These are phyloP conservation scores for Blastocystis sp. DNA, from an alignment of 352 stramenopile genomes.

Conservation along the genomic window DNA sequence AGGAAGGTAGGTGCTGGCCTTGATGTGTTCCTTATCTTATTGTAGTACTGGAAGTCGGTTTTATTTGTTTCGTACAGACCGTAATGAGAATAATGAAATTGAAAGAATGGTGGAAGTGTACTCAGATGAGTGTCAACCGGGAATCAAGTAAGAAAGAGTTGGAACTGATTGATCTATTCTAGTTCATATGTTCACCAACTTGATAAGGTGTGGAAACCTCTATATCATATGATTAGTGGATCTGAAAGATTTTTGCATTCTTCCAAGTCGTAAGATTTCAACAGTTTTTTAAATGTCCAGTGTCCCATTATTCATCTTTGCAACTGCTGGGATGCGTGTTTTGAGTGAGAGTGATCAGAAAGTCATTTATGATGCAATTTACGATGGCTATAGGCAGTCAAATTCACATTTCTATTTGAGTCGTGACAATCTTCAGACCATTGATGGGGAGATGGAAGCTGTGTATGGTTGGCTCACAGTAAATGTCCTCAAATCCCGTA, in stretches of 20 bases:
- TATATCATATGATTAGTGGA: conserved; percentile 41
- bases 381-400: conserved; percentile 3
- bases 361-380: conserved; percentile 59
- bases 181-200: conserved; percentile 28
- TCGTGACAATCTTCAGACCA: conserved; percentile 56
- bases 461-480: conserved; percentile 66
- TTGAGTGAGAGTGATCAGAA: conserved; percentile 55
- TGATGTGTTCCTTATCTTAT: background rate
- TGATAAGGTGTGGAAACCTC: conserved; percentile 13
- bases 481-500: conserved; percentile 58
- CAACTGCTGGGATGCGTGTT: conserved; percentile 63
- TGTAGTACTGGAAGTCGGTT: conserved; percentile 58
- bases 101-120: conserved; percentile 23
- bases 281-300: background rate
- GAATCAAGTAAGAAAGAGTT: conserved; percentile 15
- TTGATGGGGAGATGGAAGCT: conserved; percentile 62
- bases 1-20: conserved; percentile 9
- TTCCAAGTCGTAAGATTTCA: background rate
- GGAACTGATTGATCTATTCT: background rate
- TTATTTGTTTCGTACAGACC: conserved; percentile 26
- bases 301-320: conserved; percentile 60
- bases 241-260: conserved; percentile 1
- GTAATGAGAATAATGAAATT: conserved; percentile 32
- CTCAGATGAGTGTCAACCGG: conserved; percentile 38
- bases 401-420: conserved; percentile 57